phyloP scores from a whole-genome alignment of 306 rosid species.

The Begonia peltatifolia region DNA sequence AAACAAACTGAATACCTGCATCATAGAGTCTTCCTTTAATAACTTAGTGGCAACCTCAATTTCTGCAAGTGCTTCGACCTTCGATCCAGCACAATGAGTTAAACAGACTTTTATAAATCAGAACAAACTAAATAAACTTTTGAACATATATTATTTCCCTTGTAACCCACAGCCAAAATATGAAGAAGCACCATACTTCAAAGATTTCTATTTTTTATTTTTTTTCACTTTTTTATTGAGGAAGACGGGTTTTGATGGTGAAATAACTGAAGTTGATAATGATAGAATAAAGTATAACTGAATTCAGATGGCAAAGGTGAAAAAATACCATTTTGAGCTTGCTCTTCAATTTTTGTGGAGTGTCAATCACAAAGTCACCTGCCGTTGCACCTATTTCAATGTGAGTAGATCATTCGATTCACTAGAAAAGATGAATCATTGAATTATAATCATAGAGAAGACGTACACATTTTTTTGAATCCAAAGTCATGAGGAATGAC shows the following conservation, averaged over 20 bases:
- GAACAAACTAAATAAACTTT: neutral
- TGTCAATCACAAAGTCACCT: constrained; percentile 83
- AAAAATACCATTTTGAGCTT: constrained; percentile 86
- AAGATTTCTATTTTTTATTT: neutral
- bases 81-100: constrained; percentile 19
- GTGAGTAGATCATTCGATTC: neutral
- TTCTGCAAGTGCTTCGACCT: constrained; percentile 94
- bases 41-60: constrained; percentile 90
- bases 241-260: neutral
- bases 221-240: neutral
- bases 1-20: constrained; percentile 34
- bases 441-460: constrained; percentile 18
- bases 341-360: constrained; percentile 75
- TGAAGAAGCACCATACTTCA: neutral
- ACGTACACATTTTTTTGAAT: constrained; percentile 79
- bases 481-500: constrained; percentile 96
- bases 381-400: constrained; percentile 20
- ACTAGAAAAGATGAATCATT: neutral
- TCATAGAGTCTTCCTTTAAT: constrained; percentile 34
- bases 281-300: too few species aligned
- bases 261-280: constrained; percentile 4
- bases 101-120: neutral
- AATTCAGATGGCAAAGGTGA: constrained; percentile 1
- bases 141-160: neutral
- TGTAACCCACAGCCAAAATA: neutral